Conservation (phyloP, 208 protist species). For the Crithidia bombi region DNA sequence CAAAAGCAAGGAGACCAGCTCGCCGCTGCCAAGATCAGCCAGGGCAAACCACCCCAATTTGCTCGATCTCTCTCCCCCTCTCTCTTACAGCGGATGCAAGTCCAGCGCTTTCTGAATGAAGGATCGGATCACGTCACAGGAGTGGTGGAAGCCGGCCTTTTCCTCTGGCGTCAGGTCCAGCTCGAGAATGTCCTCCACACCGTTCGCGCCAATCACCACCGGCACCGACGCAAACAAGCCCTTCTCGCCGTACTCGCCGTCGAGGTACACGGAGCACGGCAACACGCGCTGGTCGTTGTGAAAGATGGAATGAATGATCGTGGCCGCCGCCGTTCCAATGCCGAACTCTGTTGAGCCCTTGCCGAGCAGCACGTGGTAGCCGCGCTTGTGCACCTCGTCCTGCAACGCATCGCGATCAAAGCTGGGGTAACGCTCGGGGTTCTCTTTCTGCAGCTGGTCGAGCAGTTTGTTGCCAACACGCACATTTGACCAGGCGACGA, state of each 20-base stretch:
- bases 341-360: slow-evolving; percentile 62
- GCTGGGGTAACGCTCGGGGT: slow-evolving; percentile 43
- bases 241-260: slow-evolving; percentile 50
- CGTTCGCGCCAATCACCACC: slow-evolving; percentile 36
- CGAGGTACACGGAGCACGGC: slow-evolving; percentile 49
- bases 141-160: slow-evolving; percentile 43
- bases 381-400: slow-evolving; percentile 46
- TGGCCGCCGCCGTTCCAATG: slow-evolving; percentile 41
- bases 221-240: slow-evolving; percentile 49
- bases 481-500: slow-evolving; percentile 50
- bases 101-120: slow-evolving; percentile 36
- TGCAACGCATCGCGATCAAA: slow-evolving; percentile 47
- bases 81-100: slow-evolving; percentile 33
- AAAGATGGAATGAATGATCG: slow-evolving; percentile 49
- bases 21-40: too few relatives aligned
- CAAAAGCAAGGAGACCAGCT: too few relatives aligned
- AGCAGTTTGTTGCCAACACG: slow-evolving; percentile 44
- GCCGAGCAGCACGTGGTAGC: slow-evolving; percentile 46
- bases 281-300: slow-evolving; percentile 55
- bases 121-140: slow-evolving; percentile 42
- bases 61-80: not conserved
- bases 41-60: too few relatives aligned
- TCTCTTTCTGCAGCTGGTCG: slow-evolving; percentile 40
- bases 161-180: slow-evolving; percentile 43
- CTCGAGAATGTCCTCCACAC: slow-evolving; percentile 50